Evolutionary conservation across 768 basidiomycete species (phyloP).

Genomic region (Sutorius australiensis): DNA sequence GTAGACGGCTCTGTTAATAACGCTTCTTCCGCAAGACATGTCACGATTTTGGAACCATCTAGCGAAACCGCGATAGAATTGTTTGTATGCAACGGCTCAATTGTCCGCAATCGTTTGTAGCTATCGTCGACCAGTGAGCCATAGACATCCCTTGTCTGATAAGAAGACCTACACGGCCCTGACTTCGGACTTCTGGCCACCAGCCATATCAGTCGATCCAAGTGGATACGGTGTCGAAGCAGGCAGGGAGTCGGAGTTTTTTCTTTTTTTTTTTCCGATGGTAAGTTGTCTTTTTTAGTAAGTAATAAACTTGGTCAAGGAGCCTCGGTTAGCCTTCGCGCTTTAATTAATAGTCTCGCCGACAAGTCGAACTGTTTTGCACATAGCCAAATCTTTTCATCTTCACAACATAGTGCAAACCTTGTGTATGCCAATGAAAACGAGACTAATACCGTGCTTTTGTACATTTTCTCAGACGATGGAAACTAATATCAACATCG

Average conservation of each 20-base stretch:
- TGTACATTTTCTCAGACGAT: neutral
- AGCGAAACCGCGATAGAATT: constrained; percentile 78
- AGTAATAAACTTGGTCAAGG: too few relatives aligned
- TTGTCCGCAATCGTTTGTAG: constrained; percentile 69
- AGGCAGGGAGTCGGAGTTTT: neutral
- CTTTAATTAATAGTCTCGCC: neutral
- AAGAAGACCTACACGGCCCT: constrained; percentile 36
- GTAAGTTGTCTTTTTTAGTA: too few relatives aligned
- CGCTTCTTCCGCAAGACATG: constrained; percentile 84
- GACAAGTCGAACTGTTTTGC: neutral
- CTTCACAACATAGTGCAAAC: too few relatives aligned
- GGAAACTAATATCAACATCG: neutral
- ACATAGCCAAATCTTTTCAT: too few relatives aligned
- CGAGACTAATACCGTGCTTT: neutral
- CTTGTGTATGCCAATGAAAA: neutral
- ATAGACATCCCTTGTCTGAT: neutral
- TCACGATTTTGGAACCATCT: constrained; percentile 78
- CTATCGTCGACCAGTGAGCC: constrained; percentile 36
- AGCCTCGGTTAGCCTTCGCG: neutral
- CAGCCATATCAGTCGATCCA: constrained; percentile 13
- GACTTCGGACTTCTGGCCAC: constrained; percentile 38
- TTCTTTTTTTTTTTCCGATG: constrained; percentile 3
- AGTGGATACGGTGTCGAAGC: too few relatives aligned
- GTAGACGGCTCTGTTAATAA: constrained; percentile 75
- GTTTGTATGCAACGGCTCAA: constrained; percentile 81